phyloP scores from a whole-genome alignment of 2,329 filamentous ascomycete species.

The Fusarium veterinarium region DNA sequence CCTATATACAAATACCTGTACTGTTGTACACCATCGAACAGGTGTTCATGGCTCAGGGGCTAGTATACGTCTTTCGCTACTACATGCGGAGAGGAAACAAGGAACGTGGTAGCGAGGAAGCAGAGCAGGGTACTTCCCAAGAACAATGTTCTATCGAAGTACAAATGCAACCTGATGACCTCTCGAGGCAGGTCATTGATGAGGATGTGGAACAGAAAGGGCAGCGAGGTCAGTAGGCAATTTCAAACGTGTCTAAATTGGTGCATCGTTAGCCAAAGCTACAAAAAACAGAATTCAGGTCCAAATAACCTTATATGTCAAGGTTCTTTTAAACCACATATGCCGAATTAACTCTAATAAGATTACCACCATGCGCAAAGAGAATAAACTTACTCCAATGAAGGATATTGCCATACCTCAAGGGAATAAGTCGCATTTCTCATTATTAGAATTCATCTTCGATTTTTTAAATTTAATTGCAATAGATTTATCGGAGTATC shows the following conservation, averaged over 20 bases:
- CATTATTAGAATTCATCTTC: background rate
- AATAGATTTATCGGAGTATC: background rate
- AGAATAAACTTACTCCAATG: background rate
- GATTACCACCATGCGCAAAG: background rate
- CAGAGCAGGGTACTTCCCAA: conserved; percentile 1
- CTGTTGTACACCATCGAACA: conserved; percentile 72
- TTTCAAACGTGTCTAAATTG: background rate
- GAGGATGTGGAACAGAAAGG: conserved; percentile 5
- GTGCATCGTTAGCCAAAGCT: background rate
- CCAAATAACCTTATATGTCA: background rate
- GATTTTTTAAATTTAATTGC: background rate
- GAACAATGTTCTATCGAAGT: conserved; percentile 3
- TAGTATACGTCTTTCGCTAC: conserved; percentile 61
- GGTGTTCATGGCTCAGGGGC: conserved; percentile 58
- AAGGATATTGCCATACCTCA: background rate
- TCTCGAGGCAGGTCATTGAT: background rate
- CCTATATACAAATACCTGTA: conserved; percentile 72
- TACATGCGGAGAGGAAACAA: conserved; percentile 51
- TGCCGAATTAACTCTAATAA: background rate
- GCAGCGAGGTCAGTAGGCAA: background rate
- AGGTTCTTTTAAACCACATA: background rate
- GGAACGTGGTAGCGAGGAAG: conserved; percentile 37
- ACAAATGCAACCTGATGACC: background rate
- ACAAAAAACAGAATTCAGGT: background rate
- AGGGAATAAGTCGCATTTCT: background rate